Conservation (phyloP, 441 rosid species). For the Adansonia gregorii region DNA sequence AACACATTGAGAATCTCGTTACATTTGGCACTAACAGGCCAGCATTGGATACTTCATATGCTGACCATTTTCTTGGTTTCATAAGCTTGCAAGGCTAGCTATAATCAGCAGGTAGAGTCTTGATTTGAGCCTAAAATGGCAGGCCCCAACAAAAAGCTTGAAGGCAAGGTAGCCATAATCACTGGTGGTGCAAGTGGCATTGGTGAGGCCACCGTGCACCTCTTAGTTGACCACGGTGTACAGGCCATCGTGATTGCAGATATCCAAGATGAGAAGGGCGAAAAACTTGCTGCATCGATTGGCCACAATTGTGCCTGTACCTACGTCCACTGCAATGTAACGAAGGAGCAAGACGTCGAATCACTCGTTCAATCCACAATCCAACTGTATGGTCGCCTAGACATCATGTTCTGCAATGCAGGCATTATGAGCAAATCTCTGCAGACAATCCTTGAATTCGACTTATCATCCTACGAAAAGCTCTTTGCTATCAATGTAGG, state of each 20-base stretch:
- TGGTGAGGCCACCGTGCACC: constrained; percentile 46
- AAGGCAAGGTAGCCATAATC: constrained; percentile 52
- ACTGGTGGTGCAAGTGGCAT: constrained; percentile 56
- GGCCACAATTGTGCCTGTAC: constrained; percentile 30
- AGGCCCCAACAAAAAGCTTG: constrained; percentile 25
- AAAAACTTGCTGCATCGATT: constrained; percentile 41
- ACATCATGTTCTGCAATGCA: constrained; percentile 54
- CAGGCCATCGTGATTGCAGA: constrained; percentile 46
- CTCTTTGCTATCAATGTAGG: constrained; percentile 37
- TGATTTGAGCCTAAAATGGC: not conserved
- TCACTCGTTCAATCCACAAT: constrained; percentile 39
- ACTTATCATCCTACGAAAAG: constrained; percentile 22
- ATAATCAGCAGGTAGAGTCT: not conserved
- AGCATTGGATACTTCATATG: not conserved
- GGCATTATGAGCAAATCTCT: constrained; percentile 25
- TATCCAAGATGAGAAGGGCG: constrained; percentile 41
- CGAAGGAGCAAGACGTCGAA: constrained; percentile 44
- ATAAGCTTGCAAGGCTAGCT: not conserved
- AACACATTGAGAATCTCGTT: not conserved
- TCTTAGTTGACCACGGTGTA: constrained; percentile 39
- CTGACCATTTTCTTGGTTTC: not conserved
- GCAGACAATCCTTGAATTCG: constrained; percentile 39
- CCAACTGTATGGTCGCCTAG: constrained; percentile 36
- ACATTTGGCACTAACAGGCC: not conserved
- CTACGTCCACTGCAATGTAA: constrained; percentile 45